Evolutionary conservation across 2,329 filamentous ascomycete genomes (phyloP), one percentile per base, ranked within the genome.

Genomic region (Penicillium thymicola): DNA sequence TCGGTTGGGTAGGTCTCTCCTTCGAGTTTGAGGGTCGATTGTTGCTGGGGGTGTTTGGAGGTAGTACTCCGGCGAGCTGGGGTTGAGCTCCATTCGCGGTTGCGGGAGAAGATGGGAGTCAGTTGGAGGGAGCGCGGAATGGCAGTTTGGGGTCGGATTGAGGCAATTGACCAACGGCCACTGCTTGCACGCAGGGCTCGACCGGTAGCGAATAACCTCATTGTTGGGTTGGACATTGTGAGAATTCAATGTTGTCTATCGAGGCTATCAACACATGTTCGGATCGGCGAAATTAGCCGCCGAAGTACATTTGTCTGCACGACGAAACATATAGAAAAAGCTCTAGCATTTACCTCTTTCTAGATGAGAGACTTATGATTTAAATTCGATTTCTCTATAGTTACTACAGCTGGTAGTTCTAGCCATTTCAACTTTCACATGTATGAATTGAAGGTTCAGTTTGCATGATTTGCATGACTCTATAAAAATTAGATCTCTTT

Each of bases 1-100:
- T 97, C 92, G 18, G 83, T 87, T 18, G 76, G 70, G 72, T 92
- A 92, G 10, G 75, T 76, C 59, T 80, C 81, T 61, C 83, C 87
- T 64, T 87, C 83, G 61, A 94, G 82, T 11, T 76, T 79, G 60
- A 89, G 59, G 13, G 18, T 60, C 21, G 45, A 58, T 37, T 47
- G 57, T 51, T 45, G 37, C 42, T 47, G 55, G 25, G 47, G 51
- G 27, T 32, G 40, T 28, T 44, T 50, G 7, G 51, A 54, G 27
- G 51, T 37, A 40, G 57, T 25, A 25, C 51, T 48, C 32, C 59
- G 57, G 58, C 67, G 68, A 61, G 60, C 59, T 50, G 68, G 36
- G 41, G 72, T 72, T 28, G 70, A 75, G 66, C 70, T 75, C 65
- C 65, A 72, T 56, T 61, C 61, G 46, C 66, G 61, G 41, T 55